These are phyloP conservation scores for Sphaerulina vaccinii DNA, from an alignment of 2,329 filamentous ascomycete genomes.

Conservation along the genomic window DNA sequence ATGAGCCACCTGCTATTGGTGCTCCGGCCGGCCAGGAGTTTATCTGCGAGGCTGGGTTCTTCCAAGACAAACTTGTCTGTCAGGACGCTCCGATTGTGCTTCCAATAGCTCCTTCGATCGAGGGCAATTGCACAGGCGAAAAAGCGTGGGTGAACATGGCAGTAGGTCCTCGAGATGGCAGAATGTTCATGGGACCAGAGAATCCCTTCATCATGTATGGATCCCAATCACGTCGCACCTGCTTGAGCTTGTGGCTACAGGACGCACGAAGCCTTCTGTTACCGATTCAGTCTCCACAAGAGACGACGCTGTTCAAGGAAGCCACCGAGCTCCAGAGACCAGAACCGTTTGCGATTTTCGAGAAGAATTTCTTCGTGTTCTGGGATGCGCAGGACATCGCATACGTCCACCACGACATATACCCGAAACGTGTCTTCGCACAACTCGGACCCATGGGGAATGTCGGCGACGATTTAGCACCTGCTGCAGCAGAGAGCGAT, in stretches of 20 bases:
- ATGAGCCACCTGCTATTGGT: no score
- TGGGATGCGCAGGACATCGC: conserved; percentile 52
- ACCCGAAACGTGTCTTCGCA: conserved; percentile 52
- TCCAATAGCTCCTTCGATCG: conserved; percentile 49
- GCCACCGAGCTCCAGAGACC: conserved; percentile 56
- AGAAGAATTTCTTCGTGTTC: conserved; percentile 65
- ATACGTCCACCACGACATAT: conserved; percentile 56
- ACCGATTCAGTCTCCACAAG: conserved; percentile 31
- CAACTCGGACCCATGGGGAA: conserved; percentile 47
- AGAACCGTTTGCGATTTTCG: conserved; percentile 45
- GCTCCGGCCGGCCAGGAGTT: conserved; percentile 41
- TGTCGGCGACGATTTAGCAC: conserved; percentile 50
- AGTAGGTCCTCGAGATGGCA: conserved; percentile 58
- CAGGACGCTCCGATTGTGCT: conserved; percentile 43
- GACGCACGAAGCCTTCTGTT: conserved; percentile 54
- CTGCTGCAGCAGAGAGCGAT: conserved; percentile 41
- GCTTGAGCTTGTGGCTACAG: conserved; percentile 58
- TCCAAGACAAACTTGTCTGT: conserved; percentile 45
- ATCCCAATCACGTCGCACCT: conserved; percentile 55
- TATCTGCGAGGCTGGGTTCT: conserved; percentile 53
- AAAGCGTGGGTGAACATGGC: conserved; percentile 47
- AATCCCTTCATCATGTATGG: conserved; percentile 55
- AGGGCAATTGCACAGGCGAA: conserved; percentile 48
- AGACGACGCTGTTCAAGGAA: conserved; percentile 39
- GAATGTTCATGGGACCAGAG: conserved; percentile 56